Base-by-base conservation (phyloP, 192 early-diverging fungal genomes). In the Funneliformis geosporum region DNA sequence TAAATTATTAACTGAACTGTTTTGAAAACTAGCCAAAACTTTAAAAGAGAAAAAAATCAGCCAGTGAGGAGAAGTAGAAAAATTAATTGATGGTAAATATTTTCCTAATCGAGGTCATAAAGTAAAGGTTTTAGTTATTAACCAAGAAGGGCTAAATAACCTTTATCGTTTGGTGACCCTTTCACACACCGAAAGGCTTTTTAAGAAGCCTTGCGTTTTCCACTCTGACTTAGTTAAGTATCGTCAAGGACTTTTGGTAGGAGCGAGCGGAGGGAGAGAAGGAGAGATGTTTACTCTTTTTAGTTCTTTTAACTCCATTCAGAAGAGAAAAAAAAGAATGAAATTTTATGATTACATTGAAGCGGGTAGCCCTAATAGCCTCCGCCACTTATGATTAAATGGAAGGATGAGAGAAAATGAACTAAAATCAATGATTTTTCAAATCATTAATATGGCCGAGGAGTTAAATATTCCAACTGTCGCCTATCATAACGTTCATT, bases 381-480 rank as follows among this genome's bases (percentile, higher is more conserved):
- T 68, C 39, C 66, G 66, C 5, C 33, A 68, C 39, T 68, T 68
- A 68, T 68, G 66, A 38, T 68, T 68, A 68, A 68, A 68, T 18
- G 66, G 66, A 1, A 1, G 14, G 39, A 68, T 68, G 0, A 11
- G 66, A 68, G 66, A 68, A 18, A 3, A 9, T 0, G 66, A 68
- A 39, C 39, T 68, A 38, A 68, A 68, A 11, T 0, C 1, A 43
- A 68, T 68, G 66, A 43, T 28, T 4, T 10, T 6, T 10, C 33
- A 68, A 33, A 68, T 68, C 6, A 68, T 68, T 18, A 2, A 14
- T 39, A 68, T 14, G 1, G 66, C 8, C 40, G 33, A 68, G 14
- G n/a, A 23, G 9, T 39, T 68, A 68, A 68, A 68, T 11, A 38
- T 68, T 39, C 66, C 66, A 14, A 14, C 18, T 21, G 21, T 68